Conservation (phyloP, 352 stramenopile species). For the Phytophthora constricta region DNA sequence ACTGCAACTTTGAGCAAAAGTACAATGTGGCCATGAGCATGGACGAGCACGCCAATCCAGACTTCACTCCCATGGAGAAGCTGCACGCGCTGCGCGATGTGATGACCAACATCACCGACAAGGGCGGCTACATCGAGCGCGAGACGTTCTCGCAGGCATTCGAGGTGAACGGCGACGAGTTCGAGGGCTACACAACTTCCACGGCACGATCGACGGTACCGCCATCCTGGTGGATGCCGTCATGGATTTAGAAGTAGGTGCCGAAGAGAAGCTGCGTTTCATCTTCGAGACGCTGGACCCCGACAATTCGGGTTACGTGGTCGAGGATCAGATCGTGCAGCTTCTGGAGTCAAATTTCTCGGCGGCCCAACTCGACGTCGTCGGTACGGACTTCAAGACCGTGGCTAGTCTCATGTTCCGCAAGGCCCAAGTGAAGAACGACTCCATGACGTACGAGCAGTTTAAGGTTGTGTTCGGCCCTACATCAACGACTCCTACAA, state of each 20-base stretch:
- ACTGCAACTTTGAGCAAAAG: slow-evolving; percentile 73
- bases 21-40: slow-evolving; percentile 73
- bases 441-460: slow-evolving; percentile 72
- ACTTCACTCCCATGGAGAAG: slow-evolving; percentile 60
- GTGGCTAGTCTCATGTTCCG: slow-evolving; percentile 76
- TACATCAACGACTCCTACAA: slow-evolving; percentile 74
- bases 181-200: slow-evolving; percentile 59
- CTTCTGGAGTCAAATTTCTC: slow-evolving; percentile 81
- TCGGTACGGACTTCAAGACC: slow-evolving; percentile 73
- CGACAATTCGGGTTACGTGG: slow-evolving; percentile 57
- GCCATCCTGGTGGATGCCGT: slow-evolving; percentile 85
- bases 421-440: slow-evolving; percentile 64
- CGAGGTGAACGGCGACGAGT: slow-evolving; percentile 61
- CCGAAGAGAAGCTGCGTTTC: slow-evolving; percentile 81
- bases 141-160: slow-evolving; percentile 82
- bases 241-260: slow-evolving; percentile 75
- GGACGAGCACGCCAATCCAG: slow-evolving; percentile 40
- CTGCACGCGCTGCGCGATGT: slow-evolving; percentile 75
- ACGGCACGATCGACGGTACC: slow-evolving; percentile 73
- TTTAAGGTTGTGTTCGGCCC: slow-evolving; percentile 73
- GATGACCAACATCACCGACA: slow-evolving; percentile 74
- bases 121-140: slow-evolving; percentile 70
- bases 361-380: slow-evolving; percentile 68
- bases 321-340: slow-evolving; percentile 65
- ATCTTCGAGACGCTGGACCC: slow-evolving; percentile 87